phyloP scores from a whole-genome alignment of 148 eudicot genomes.

The Nepenthes mirabilis region DNA sequence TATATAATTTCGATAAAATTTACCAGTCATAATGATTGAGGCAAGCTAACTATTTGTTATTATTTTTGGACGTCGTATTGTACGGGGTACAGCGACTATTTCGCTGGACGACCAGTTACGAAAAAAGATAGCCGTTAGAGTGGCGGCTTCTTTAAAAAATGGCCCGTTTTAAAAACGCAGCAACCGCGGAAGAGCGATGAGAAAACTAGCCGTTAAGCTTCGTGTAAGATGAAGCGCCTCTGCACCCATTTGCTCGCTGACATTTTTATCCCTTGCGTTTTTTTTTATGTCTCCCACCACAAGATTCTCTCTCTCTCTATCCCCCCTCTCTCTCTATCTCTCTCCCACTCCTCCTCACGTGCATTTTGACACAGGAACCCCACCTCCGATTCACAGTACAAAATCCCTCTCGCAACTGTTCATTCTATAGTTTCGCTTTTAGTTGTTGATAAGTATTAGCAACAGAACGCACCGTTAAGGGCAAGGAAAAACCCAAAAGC shows the following conservation, averaged over 20 bases:
- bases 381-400: slow-evolving; percentile 10
- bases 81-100: no score
- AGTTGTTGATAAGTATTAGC: no score
- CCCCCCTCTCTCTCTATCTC: slow-evolving; percentile 1
- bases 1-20: no score
- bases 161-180: no score
- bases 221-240: slow-evolving; percentile 16
- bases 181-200: not conserved
- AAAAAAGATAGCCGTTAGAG: not conserved
- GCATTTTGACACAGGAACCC: slow-evolving; percentile 6
- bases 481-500: not conserved
- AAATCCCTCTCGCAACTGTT: slow-evolving; percentile 9
- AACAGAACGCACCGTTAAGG: no score
- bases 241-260: slow-evolving; percentile 24
- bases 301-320: slow-evolving; percentile 13
- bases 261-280: slow-evolving; percentile 17
- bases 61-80: no score
- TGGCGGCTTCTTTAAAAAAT: no score
- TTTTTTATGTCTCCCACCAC: slow-evolving; percentile 17
- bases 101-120: no score
- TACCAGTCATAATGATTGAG: no score
- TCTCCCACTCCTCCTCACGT: slow-evolving; percentile 21
- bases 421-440: not conserved
- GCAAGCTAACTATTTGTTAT: no score
- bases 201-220: slow-evolving; percentile 58